Conservation (phyloP, 2,329 filamentous ascomycete species). For the Aspergillus pseudoglaucus region DNA sequence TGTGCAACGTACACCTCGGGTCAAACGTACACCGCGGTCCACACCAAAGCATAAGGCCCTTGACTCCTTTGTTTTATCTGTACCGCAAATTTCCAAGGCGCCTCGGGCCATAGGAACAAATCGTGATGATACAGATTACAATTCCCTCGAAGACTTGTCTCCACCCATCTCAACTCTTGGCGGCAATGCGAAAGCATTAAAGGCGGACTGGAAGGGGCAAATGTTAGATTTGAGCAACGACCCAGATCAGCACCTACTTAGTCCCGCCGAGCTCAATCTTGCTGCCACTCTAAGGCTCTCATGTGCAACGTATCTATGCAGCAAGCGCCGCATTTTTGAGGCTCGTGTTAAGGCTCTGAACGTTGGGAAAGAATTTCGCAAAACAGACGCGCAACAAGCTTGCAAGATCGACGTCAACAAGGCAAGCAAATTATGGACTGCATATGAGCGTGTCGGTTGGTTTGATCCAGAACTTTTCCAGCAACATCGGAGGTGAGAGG, state of each 20-base stretch:
- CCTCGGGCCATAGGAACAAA: conserved; percentile 49
- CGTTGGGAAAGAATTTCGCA: conserved; percentile 77
- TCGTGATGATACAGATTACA: conserved; percentile 77
- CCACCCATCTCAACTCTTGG: conserved; percentile 63
- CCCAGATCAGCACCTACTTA: conserved; percentile 62
- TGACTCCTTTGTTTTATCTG: conserved; percentile 32
- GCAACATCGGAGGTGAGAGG: conserved; percentile 30
- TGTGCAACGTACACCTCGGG: conserved; percentile 25
- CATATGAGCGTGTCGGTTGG: conserved; percentile 83
- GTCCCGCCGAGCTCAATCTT: conserved; percentile 69
- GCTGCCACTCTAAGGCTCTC: conserved; percentile 75
- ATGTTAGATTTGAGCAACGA: conserved; percentile 70
- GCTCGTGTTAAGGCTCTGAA: conserved; percentile 61
- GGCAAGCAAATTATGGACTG: conserved; percentile 84
- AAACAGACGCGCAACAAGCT: conserved; percentile 93
- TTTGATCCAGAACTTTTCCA: conserved; percentile 53
- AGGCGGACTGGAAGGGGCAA: conserved; percentile 81
- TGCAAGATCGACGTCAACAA: conserved; percentile 99
- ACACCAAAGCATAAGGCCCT: conserved; percentile 34
- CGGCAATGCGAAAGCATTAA: conserved; percentile 62
- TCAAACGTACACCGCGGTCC: conserved; percentile 36
- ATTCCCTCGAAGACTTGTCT: conserved; percentile 63
- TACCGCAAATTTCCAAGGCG: conserved; percentile 36
- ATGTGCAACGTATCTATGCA: conserved; percentile 82
- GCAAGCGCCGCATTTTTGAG: conserved; percentile 86